Evolutionary conservation across 2,329 filamentous ascomycete species (phyloP).

Genomic region (Nemania diffusa): DNA sequence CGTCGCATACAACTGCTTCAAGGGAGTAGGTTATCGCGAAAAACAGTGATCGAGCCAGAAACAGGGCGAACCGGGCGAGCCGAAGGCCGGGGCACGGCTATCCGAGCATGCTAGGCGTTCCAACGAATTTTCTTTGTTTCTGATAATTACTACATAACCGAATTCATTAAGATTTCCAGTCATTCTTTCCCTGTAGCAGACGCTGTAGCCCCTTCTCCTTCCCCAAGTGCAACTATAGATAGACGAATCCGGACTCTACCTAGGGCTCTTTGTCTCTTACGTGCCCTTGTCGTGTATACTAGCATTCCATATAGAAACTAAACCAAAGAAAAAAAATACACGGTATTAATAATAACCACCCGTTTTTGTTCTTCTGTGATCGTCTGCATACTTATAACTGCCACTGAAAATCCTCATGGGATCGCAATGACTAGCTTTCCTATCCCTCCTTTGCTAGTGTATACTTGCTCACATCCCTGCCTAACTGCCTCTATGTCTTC

Average conservation of each 20-base stretch:
- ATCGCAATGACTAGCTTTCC: conserved; percentile 57
- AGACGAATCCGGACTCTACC: neutral
- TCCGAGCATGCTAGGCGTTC: neutral
- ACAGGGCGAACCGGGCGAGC: neutral
- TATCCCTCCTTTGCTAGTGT: conserved; percentile 55
- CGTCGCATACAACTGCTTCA: conserved; percentile 24
- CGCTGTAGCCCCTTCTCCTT: conserved; percentile 10
- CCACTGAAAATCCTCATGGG: conserved; percentile 29
- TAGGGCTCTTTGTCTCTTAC: neutral
- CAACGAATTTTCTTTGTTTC: conserved; percentile 2
- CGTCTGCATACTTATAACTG: conserved; percentile 1
- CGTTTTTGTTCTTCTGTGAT: neutral
- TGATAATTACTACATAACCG: neutral
- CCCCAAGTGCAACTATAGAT: neutral
- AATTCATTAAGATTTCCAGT: neutral
- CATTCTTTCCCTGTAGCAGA: conserved; percentile 5
- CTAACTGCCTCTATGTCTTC: conserved; percentile 57
- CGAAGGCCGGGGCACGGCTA: neutral
- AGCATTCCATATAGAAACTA: conserved; percentile 22
- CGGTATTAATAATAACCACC: neutral
- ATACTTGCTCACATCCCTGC: conserved; percentile 54
- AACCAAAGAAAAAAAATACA: conserved; percentile 9
- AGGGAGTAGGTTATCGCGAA: neutral
- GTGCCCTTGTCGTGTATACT: conserved; percentile 10
- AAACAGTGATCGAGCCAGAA: too few species aligned